Conservation (phyloP, 768 basidiomycete genomes). For the Rhodocollybia butyracea region DNA sequence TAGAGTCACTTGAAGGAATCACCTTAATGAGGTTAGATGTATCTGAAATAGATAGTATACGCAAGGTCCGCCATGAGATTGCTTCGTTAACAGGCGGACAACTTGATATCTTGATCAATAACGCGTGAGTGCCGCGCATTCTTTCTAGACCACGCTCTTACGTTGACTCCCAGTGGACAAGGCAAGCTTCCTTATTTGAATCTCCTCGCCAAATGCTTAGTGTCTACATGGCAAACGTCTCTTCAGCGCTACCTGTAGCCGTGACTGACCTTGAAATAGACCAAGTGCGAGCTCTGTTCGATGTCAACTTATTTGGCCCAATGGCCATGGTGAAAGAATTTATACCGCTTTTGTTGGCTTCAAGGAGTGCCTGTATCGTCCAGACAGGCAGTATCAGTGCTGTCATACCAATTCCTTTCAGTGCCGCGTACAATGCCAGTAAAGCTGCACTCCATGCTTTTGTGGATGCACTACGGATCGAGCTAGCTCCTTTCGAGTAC, state of each 20-base stretch:
- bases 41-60: conserved; percentile 13
- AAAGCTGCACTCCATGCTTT: conserved; percentile 31
- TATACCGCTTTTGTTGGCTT: conserved; percentile 22
- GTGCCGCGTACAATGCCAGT: conserved; percentile 23
- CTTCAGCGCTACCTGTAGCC: conserved; percentile 17
- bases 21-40: conserved; percentile 24
- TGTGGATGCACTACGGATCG: conserved; percentile 27
- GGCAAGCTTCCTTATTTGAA: background rate
- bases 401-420: conserved; percentile 26
- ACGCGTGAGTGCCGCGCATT: conserved; percentile 17
- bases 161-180: conserved; percentile 7
- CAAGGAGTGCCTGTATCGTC: conserved; percentile 23
- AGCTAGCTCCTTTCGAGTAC: conserved; percentile 30
- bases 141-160: background rate
- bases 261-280: conserved; percentile 22
- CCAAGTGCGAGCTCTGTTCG: conserved; percentile 21
- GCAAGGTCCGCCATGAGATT: conserved; percentile 10
- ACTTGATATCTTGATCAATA: conserved; percentile 29
- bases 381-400: conserved; percentile 26
- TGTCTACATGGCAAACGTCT: too few species aligned
- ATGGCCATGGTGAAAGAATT: conserved; percentile 31
- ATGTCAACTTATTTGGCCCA: conserved; percentile 28
- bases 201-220: too few species aligned
- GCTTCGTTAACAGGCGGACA: conserved; percentile 17
- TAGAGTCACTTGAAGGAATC: conserved; percentile 15